Percentiles rank a stretch among this genome's conserved stretches.
These are phyloP conservation scores for Microdochium bolleyi DNA, from an alignment of 2,329 filamentous ascomycete genomes.

Conservation along the genomic window DNA sequence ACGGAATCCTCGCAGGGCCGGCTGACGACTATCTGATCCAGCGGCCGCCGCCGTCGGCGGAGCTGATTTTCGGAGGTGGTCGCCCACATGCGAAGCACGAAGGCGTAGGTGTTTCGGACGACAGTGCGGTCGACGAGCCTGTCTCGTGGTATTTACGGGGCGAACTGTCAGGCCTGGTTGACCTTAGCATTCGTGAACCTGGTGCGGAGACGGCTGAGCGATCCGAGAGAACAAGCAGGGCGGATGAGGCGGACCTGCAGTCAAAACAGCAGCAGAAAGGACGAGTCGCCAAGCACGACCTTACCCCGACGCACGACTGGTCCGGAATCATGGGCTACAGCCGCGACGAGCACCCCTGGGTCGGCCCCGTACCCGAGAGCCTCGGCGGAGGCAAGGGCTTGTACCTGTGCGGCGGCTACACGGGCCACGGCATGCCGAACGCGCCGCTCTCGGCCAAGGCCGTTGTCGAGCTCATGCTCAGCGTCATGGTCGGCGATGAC, in stretches of 20 bases:
- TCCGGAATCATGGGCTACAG: constrained; percentile 76
- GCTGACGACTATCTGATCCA: constrained; percentile 67
- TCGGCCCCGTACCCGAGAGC: constrained; percentile 53
- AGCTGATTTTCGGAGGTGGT: constrained; percentile 67
- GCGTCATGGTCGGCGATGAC: constrained; percentile 8
- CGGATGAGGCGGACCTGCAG: not conserved
- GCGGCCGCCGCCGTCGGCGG: constrained; percentile 46
- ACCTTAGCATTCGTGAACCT: constrained; percentile 20
- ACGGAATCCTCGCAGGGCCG: constrained; percentile 49
- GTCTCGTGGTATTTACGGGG: constrained; percentile 48
- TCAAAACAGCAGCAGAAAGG: not conserved
- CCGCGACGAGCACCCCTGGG: constrained; percentile 60
- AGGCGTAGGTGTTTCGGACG: constrained; percentile 50
- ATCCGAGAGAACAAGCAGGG: not conserved
- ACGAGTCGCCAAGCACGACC: constrained; percentile 21
- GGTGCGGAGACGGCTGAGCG: not conserved
- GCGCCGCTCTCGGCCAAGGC: constrained; percentile 59
- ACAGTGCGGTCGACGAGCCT: constrained; percentile 45
- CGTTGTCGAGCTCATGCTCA: constrained; percentile 51
- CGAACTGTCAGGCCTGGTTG: constrained; percentile 31
- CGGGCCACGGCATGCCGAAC: constrained; percentile 71
- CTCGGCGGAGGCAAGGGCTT: constrained; percentile 46
- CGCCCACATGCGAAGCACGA: constrained; percentile 44
- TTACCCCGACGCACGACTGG: constrained; percentile 58
- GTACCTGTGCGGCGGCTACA: constrained; percentile 60